Conservation (phyloP, 2,329 filamentous ascomycete species). For the Lachnellula hyalina region DNA sequence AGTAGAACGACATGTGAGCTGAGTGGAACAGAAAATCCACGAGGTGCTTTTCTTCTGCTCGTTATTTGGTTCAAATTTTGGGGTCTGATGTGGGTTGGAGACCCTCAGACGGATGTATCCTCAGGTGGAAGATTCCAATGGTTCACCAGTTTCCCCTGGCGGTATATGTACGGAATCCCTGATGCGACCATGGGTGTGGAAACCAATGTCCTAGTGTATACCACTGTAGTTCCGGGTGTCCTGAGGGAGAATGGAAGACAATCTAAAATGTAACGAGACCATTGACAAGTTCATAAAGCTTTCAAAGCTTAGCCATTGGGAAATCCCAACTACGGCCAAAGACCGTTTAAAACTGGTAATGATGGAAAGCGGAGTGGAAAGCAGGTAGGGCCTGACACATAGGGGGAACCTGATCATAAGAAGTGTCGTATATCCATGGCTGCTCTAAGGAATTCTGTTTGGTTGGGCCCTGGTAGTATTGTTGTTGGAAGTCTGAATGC, state of each 20-base stretch:
- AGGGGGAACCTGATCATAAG: conserved; percentile 16
- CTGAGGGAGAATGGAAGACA: conserved; percentile 7
- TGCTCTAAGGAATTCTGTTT: conserved; percentile 18
- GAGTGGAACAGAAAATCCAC: conserved; percentile 2
- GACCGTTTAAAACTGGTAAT: conserved; percentile 7
- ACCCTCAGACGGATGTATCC: neutral
- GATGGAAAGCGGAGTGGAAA: conserved; percentile 13
- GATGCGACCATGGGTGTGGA: conserved; percentile 1
- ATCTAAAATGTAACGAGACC: conserved; percentile 8
- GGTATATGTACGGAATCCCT: neutral
- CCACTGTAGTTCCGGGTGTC: conserved; percentile 14
- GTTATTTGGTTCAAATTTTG: conserved; percentile 8
- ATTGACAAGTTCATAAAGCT: conserved; percentile 11
- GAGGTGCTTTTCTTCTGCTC: conserved; percentile 4
- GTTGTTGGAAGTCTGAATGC: conserved; percentile 15
- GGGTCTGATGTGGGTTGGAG: conserved; percentile 1
- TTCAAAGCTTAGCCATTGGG: conserved; percentile 10
- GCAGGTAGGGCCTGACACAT: conserved; percentile 13
- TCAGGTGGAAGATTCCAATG: neutral
- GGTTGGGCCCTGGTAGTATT: conserved; percentile 6
- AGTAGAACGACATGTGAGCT: conserved; percentile 18
- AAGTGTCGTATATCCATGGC: conserved; percentile 19
- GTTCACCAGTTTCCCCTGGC: neutral
- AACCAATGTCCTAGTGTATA: conserved; percentile 18
- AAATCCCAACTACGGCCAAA: conserved; percentile 2